Conservation (phyloP, 108 stramenopile species). For the Cyclotella sp. region DNA sequence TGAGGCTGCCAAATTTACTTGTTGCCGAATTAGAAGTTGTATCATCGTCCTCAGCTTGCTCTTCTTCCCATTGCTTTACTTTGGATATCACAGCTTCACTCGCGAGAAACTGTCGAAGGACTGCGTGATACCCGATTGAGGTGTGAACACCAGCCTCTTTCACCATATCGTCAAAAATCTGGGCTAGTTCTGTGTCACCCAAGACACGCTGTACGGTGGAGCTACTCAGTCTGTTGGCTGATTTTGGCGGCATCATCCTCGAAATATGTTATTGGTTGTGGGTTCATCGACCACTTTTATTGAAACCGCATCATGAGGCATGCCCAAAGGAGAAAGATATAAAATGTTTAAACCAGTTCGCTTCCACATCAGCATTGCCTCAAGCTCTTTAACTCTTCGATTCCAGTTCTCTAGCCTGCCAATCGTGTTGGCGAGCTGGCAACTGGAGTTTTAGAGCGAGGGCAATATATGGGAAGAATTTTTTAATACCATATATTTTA, state of each 20-base stretch:
- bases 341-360: too few species aligned
- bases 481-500: too few species aligned
- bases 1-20: not conserved
- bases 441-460: too few species aligned
- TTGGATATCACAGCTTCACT: slow-evolving; percentile 8
- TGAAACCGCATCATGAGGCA: too few species aligned
- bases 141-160: not conserved
- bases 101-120: slow-evolving; percentile 1
- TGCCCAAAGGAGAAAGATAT: too few species aligned
- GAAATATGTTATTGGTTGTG: not conserved
- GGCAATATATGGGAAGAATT: too few species aligned
- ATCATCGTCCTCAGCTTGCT: slow-evolving; percentile 1
- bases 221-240: not conserved
- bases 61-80: slow-evolving; percentile 9
- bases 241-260: not conserved
- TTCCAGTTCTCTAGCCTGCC: too few species aligned
- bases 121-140: not conserved
- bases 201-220: not conserved
- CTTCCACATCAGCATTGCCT: too few species aligned
- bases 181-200: not conserved
- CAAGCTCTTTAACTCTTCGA: too few species aligned
- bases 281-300: too few species aligned
- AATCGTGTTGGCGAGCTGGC: too few species aligned
- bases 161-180: not conserved
- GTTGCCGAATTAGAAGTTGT: not conserved